A percentile compares a stretch with the other conserved stretches of the same genome.
These are phyloP conservation scores for Parascedosporium putredinis DNA, from an alignment of 2,329 filamentous ascomycete species.

Conservation along the genomic window DNA sequence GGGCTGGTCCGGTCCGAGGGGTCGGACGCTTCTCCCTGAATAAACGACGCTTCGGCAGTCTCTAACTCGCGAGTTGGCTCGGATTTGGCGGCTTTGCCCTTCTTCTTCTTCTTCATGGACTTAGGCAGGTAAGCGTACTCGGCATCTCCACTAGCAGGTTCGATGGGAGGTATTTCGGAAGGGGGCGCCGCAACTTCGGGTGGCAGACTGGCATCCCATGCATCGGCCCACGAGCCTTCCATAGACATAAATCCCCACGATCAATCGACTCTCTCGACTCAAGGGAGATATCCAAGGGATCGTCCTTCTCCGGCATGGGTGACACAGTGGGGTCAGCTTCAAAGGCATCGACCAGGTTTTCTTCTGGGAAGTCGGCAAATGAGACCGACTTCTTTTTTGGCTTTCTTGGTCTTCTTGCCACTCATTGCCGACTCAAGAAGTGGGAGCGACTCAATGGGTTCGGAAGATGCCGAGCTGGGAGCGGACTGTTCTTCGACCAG, in stretches of 20 bases:
- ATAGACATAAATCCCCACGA: neutral
- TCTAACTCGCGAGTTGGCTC: neutral
- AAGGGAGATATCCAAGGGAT: neutral
- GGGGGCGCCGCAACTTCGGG: neutral
- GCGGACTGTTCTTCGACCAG: neutral
- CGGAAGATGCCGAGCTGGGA: neutral
- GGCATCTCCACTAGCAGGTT: neutral
- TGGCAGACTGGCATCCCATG: neutral
- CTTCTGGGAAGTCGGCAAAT: neutral
- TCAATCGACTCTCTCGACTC: neutral
- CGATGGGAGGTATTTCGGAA: neutral
- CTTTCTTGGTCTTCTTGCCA: constrained; percentile 22
- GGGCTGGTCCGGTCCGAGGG: too few relatives aligned
- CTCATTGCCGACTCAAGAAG: constrained; percentile 14
- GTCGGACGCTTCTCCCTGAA: too few relatives aligned
- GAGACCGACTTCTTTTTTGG: constrained; percentile 19
- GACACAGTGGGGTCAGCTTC: constrained; percentile 5
- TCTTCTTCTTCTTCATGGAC: constrained; percentile 6
- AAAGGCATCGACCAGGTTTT: neutral
- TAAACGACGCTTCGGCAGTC: neutral
- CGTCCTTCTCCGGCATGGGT: constrained; percentile 4
- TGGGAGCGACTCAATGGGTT: constrained; percentile 7
- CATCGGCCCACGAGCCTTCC: neutral
- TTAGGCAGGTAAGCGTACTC: constrained; percentile 2
- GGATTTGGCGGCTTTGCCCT: neutral